Evolutionary conservation across 2,329 filamentous ascomycete genomes (phyloP), one percentile per base, ranked within the genome.

Genomic region (Achaetomium macrosporum): DNA sequence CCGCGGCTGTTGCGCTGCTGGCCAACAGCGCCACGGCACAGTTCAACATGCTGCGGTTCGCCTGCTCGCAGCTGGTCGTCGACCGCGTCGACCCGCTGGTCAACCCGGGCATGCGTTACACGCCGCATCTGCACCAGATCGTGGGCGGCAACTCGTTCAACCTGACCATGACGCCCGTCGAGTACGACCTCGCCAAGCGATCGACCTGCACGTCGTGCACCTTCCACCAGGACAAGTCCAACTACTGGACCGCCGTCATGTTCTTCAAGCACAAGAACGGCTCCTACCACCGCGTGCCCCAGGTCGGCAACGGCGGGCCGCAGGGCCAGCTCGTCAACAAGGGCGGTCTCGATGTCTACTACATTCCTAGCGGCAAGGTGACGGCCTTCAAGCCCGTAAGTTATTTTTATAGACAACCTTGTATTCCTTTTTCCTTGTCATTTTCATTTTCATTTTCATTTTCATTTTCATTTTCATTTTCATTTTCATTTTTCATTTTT

Each of bases 231-330:
- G 71, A 74, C 62, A 66, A 68, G 61, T 73, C 70, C 64, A 74
- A 74, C 69, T 73, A 74, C 68, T 74, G 72, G 71, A 73, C 71
- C 19, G 70, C 71, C 53, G 70, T 73, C 61, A 68, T 74, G 68
- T 74, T 73, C 67, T 74, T 71, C 68, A 68, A 70, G 61, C 63
- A 66, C 50, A 67, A 64, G 64, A 74, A 74, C 64, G 71, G 71
- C 50, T 69, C 66, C 50, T 73, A 69, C 63, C 67, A 69, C 59
- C 70, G 71, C 50, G 70, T 73, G 42, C 71, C 71, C 29, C 72
- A 74, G 63, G 65, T 69, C 53, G 71, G 71, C 60, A 73, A 73
- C 63, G 71, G 71, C 49, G 71, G 71, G 1, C 72, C 71, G 3
- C 72, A 75, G 64, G 72, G 71, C 48, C 60, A 62, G 57, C 67